phyloP scores from a whole-genome alignment of 2,329 filamentous ascomycete species.

The Apiospora saccharicola region DNA sequence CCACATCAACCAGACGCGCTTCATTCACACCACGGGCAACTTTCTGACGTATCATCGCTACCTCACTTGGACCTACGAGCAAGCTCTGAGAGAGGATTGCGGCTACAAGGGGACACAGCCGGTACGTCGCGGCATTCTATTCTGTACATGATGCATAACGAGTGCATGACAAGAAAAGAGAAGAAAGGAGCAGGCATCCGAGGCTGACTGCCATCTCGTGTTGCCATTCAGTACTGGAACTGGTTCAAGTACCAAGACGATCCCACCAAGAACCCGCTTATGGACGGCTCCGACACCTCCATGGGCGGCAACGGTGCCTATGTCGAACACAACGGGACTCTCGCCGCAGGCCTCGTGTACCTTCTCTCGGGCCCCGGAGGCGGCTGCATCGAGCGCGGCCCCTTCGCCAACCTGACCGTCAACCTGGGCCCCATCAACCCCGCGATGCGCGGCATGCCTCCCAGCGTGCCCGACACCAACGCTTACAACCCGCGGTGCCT shows the following conservation, averaged over 20 bases:
- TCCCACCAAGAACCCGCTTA: conserved; percentile 56
- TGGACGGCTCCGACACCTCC: conserved; percentile 60
- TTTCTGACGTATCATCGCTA: conserved; percentile 54
- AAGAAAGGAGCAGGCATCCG: not conserved
- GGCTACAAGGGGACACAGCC: conserved; percentile 50
- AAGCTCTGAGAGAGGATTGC: conserved; percentile 49
- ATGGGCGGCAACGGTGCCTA: conserved; percentile 56
- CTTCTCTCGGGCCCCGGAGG: conserved; percentile 60
- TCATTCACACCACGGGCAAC: conserved; percentile 43
- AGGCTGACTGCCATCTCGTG: not conserved
- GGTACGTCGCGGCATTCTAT: conserved; percentile 29
- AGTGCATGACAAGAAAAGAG: conserved; percentile 17
- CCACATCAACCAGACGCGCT: conserved; percentile 46
- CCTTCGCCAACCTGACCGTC: not conserved
- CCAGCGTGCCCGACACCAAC: conserved; percentile 8
- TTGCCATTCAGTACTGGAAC: conserved; percentile 53
- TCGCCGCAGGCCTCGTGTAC: conserved; percentile 32
- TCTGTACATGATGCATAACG: not conserved
- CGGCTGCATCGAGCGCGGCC: conserved; percentile 54
- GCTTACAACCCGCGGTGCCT: conserved; percentile 38
- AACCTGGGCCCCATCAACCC: conserved; percentile 1
- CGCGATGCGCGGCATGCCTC: conserved; percentile 20
- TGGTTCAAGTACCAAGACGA: conserved; percentile 57
- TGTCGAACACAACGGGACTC: conserved; percentile 33
- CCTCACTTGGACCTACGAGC: conserved; percentile 48